Evolutionary conservation across 164 flowering plant species (phyloP).

Genomic region (Berberis thunbergii): DNA sequence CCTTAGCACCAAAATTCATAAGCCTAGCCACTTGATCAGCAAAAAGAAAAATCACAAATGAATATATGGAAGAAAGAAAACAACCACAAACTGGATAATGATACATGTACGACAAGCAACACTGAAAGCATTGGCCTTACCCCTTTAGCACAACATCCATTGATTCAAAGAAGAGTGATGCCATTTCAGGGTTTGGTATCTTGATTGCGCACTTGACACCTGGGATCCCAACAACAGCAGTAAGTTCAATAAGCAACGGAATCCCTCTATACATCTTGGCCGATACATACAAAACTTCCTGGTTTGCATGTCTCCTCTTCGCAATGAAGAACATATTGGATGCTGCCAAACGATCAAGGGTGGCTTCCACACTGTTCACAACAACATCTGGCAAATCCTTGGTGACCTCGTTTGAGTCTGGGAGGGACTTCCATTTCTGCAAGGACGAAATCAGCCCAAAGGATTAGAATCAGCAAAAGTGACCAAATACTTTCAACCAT

Average conservation of each 20-base stretch:
- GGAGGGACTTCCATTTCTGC: slow-evolving; percentile 97
- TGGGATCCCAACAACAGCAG: slow-evolving; percentile 54
- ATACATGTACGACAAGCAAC: neutral
- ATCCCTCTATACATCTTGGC: slow-evolving; percentile 65
- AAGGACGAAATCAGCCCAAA: neutral
- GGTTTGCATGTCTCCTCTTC: slow-evolving; percentile 78
- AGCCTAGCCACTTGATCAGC: neutral
- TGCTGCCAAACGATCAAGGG: slow-evolving; percentile 59
- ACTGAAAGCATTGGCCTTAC: slow-evolving; percentile 19
- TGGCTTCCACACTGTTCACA: slow-evolving; percentile 59
- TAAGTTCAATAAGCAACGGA: slow-evolving; percentile 82
- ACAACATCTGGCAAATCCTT: slow-evolving; percentile 56
- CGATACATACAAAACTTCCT: slow-evolving; percentile 87
- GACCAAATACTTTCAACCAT: neutral
- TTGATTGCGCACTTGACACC: slow-evolving; percentile 87
- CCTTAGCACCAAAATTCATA: neutral
- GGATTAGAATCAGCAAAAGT: neutral
- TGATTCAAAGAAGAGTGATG: slow-evolving; percentile 87
- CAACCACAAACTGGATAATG: slow-evolving; percentile 19
- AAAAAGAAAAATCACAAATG: slow-evolving; percentile 3
- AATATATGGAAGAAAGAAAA: neutral
- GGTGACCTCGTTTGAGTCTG: slow-evolving; percentile 79
- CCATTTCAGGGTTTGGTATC: slow-evolving; percentile 83
- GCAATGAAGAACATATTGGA: slow-evolving; percentile 93
- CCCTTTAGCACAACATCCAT: slow-evolving; percentile 58